Evolutionary conservation across 192 early-diverging fungal species (phyloP).

Genomic region (Phlyctochytrium arcticum): DNA sequence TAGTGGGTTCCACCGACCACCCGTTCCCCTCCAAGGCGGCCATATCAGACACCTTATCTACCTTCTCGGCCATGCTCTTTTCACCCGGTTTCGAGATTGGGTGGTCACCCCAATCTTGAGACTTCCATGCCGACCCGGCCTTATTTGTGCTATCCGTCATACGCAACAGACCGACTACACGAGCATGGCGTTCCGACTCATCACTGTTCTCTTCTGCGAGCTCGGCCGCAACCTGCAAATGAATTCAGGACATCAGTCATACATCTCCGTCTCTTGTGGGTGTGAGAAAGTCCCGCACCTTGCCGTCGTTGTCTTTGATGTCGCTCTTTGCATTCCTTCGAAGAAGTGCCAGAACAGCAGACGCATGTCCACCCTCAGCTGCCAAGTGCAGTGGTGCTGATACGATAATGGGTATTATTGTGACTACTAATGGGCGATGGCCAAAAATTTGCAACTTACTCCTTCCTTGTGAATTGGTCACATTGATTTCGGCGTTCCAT

Average conservation of each 20-base stretch:
- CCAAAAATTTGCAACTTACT: conserved; percentile 18
- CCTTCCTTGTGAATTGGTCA: conserved; percentile 58
- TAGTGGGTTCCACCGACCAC: neutral
- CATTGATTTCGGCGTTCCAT: conserved; percentile 73
- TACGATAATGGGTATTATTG: too few relatives aligned
- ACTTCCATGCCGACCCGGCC: neutral
- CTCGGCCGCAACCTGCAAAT: neutral
- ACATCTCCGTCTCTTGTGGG: neutral
- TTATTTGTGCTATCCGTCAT: conserved; percentile 1
- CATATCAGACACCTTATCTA: neutral
- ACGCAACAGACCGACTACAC: neutral
- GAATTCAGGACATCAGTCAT: neutral
- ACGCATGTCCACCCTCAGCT: conserved; percentile 63
- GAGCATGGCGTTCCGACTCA: neutral
- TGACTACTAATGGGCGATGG: neutral
- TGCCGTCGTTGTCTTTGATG: conserved; percentile 62
- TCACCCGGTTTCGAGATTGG: neutral
- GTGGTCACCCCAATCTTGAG: neutral
- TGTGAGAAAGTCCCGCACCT: neutral
- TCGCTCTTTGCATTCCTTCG: conserved; percentile 72
- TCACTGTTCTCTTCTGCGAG: neutral
- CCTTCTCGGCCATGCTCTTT: neutral
- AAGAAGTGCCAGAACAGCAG: conserved; percentile 63
- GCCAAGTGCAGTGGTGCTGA: conserved; percentile 69
- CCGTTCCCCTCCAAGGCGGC: neutral